These are phyloP conservation scores for Trametes sp. DNA, from an alignment of 1,284 basidiomycete species.

Conservation along the genomic window DNA sequence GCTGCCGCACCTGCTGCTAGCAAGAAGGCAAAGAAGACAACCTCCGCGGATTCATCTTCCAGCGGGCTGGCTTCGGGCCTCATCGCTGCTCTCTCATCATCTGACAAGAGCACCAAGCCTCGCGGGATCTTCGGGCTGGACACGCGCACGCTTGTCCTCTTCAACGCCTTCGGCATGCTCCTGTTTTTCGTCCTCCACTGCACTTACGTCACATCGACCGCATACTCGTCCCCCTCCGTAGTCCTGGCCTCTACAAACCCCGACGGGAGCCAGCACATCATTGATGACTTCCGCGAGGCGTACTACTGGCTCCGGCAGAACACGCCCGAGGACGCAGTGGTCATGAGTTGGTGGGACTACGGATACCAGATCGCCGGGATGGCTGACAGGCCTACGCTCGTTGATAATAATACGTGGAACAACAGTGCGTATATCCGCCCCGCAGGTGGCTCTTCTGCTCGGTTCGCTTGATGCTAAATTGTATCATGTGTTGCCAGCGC, in stretches of 20 bases:
- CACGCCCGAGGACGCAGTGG: slow-evolving; percentile 89
- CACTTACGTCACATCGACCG: slow-evolving; percentile 94
- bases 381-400: slow-evolving; percentile 96
- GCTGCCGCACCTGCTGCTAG: slow-evolving; percentile 59
- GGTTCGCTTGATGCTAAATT: slow-evolving; percentile 15
- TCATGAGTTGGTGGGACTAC: slow-evolving; percentile 99
- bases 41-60: slow-evolving; percentile 40
- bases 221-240: slow-evolving; percentile 98
- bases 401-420: slow-evolving; percentile 99
- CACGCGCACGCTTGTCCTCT: slow-evolving; percentile 79
- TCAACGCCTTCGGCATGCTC: slow-evolving; percentile 84
- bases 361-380: slow-evolving; percentile 99
- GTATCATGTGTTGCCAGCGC: slow-evolving; percentile 56
- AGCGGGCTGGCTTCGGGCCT: slow-evolving; percentile 53
- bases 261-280: slow-evolving; percentile 94
- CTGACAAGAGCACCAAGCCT: slow-evolving; percentile 42
- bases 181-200: slow-evolving; percentile 94
- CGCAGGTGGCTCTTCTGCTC: neutral
- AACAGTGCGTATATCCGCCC: slow-evolving; percentile 75
- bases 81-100: slow-evolving; percentile 38
- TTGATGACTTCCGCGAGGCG: slow-evolving; percentile 99
- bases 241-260: slow-evolving; percentile 85
- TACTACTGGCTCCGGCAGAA: slow-evolving; percentile 99
- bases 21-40: slow-evolving; percentile 61
- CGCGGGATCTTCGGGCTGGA: slow-evolving; percentile 87